A percentile compares a stretch with the other conserved stretches of the same genome.
These are phyloP conservation scores for Xylariales sp. DNA, from an alignment of 2,329 filamentous ascomycete species.

Conservation along the genomic window DNA sequence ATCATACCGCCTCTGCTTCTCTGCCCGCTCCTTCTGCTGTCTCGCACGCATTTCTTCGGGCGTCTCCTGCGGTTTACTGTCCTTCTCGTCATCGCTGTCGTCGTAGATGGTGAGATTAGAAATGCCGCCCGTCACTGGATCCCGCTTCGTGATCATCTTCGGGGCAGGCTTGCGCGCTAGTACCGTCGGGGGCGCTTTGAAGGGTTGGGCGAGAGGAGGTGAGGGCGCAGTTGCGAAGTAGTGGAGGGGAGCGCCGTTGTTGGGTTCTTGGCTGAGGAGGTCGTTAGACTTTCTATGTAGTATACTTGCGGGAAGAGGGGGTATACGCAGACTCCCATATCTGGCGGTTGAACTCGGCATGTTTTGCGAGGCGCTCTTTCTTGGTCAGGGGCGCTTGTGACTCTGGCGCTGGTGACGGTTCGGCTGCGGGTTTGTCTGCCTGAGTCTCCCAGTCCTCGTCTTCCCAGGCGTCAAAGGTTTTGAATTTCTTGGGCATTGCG, in stretches of 20 bases:
- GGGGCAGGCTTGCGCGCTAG: conserved; percentile 83
- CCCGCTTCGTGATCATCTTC: conserved; percentile 54
- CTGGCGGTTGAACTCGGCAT: conserved; percentile 77
- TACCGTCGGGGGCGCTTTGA: conserved; percentile 79
- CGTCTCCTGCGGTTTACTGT: conserved; percentile 58
- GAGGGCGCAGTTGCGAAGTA: conserved; percentile 64
- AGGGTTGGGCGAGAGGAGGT: conserved; percentile 60
- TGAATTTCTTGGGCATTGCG: conserved; percentile 42
- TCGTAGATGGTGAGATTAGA: conserved; percentile 40
- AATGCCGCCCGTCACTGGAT: conserved; percentile 46
- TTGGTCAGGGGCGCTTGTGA: conserved; percentile 53
- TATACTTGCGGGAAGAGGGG: not conserved
- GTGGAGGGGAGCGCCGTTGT: conserved; percentile 65
- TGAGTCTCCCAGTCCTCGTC: conserved; percentile 79
- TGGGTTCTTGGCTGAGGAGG: conserved; percentile 9
- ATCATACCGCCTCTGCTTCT: conserved; percentile 86
- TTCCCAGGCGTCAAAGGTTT: conserved; percentile 77
- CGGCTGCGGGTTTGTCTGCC: conserved; percentile 54
- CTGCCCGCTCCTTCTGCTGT: conserved; percentile 75
- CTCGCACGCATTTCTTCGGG: conserved; percentile 74
- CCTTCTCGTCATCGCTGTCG: conserved; percentile 56
- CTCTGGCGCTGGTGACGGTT: conserved; percentile 25
- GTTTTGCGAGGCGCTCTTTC: conserved; percentile 72
- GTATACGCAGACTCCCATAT: conserved; percentile 85
- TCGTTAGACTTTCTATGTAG: not conserved